Evolutionary conservation across 192 early-diverging fungal species (phyloP).

Genomic region (Coemansia asiatica): DNA sequence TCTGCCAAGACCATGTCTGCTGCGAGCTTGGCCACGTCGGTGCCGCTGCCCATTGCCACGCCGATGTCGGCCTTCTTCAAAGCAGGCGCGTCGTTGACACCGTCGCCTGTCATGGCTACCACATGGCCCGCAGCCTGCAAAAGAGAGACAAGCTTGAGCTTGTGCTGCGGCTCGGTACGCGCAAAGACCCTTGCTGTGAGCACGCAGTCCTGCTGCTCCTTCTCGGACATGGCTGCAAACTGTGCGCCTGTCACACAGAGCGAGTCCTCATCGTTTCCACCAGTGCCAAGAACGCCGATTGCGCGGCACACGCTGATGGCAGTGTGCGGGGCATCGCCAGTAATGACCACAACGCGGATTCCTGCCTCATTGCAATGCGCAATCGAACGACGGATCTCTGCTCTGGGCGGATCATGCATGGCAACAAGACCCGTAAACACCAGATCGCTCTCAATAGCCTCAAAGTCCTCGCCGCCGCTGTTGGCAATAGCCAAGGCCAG

Average conservation of each 20-base stretch:
- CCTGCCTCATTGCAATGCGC: slow-evolving; percentile 87
- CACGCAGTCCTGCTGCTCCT: slow-evolving; percentile 73
- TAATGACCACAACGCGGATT: slow-evolving; percentile 97
- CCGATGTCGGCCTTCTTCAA: slow-evolving; percentile 98
- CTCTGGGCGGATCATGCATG: slow-evolving; percentile 97
- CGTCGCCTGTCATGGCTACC: slow-evolving; percentile 85
- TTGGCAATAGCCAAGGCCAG: slow-evolving; percentile 61
- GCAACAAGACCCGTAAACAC: slow-evolving; percentile 92
- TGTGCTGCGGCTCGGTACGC: slow-evolving; percentile 94
- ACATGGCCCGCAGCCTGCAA: slow-evolving; percentile 71
- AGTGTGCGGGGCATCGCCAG: slow-evolving; percentile 96
- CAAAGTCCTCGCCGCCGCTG: slow-evolving; percentile 52
- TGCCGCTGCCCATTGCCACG: slow-evolving; percentile 97
- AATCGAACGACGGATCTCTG: slow-evolving; percentile 85
- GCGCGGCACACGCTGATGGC: slow-evolving; percentile 93
- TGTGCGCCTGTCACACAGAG: slow-evolving; percentile 87
- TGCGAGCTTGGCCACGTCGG: slow-evolving; percentile 97
- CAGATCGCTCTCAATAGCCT: slow-evolving; percentile 77
- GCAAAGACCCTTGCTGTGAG: slow-evolving; percentile 82
- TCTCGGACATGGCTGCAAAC: slow-evolving; percentile 80
- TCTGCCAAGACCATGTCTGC: slow-evolving; percentile 98
- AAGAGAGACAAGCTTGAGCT: slow-evolving; percentile 89
- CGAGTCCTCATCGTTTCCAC: slow-evolving; percentile 68
- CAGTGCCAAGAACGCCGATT: slow-evolving; percentile 85
- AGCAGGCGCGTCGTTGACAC: slow-evolving; percentile 98